Conservation (phyloP, 495 filamentous ascomycete genomes). For the Annulohypoxylon maeteangense region DNA sequence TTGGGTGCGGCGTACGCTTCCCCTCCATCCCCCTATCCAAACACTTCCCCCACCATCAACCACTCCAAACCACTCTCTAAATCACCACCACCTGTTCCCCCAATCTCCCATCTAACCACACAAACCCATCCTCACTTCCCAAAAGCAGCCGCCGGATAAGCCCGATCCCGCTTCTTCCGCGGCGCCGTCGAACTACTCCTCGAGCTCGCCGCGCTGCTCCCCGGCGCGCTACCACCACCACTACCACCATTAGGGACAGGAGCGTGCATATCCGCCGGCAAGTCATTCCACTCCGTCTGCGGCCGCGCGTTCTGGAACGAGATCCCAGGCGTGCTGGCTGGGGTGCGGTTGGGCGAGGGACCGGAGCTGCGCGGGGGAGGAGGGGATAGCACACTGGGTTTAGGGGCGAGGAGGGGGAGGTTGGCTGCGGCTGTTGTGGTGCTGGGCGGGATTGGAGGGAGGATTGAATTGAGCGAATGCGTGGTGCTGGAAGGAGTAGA, state of each 20-base stretch:
- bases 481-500: too few species aligned
- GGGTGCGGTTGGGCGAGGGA: conserved; percentile 35
- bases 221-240: conserved; percentile 29
- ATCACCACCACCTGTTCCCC: too few species aligned
- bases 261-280: conserved; percentile 62
- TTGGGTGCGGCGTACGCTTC: background rate
- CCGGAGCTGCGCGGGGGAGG: conserved; percentile 26
- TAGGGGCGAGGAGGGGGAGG: conserved; percentile 25
- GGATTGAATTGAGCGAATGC: background rate
- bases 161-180: conserved; percentile 60
- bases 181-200: conserved; percentile 56
- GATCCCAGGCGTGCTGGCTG: conserved; percentile 36
- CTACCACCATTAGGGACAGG: background rate
- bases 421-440: conserved; percentile 49
- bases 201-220: conserved; percentile 58
- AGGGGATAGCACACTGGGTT: too few species aligned
- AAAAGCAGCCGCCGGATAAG: conserved; percentile 65
- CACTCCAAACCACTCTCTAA: background rate
- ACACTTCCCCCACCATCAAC: background rate
- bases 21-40: background rate
- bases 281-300: conserved; percentile 67
- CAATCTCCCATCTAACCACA: background rate
- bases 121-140: conserved; percentile 42
- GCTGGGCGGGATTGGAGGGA: conserved; percentile 21
- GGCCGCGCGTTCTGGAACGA: conserved; percentile 65